Percentiles rank a stretch among this genome's conserved stretches.
Conservation (phyloP, 2,329 filamentous ascomycete genomes). For the Clarireedia homoeocarpa region DNA sequence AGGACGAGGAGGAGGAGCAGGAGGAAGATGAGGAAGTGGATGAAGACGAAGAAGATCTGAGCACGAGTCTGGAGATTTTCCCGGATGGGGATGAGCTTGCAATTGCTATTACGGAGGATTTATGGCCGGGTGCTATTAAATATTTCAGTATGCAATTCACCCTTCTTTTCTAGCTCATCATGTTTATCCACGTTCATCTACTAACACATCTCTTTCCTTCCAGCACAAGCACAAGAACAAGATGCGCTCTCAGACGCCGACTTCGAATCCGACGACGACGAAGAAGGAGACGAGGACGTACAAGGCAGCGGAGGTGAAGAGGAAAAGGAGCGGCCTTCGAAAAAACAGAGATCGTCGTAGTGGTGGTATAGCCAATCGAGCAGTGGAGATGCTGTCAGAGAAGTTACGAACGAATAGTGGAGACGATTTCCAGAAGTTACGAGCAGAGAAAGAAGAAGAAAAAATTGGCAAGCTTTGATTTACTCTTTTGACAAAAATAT, state of each 20-base stretch:
- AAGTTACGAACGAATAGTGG: too few species aligned
- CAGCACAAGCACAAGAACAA: constrained; percentile 63
- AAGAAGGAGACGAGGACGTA: constrained; percentile 32
- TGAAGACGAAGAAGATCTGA: constrained; percentile 48
- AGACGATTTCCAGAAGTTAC: too few species aligned
- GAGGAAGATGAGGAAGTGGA: constrained; percentile 42
- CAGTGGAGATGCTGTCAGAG: too few species aligned
- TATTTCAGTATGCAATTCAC: constrained; percentile 66
- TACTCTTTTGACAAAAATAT: too few species aligned
- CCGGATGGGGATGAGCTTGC: constrained; percentile 80
- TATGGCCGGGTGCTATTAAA: constrained; percentile 82
- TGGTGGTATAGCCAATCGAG: too few species aligned
- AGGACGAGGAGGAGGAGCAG: constrained; percentile 28
- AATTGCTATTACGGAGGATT: constrained; percentile 71
- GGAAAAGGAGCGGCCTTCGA: not conserved
- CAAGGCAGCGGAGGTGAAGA: not conserved
- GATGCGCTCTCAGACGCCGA: constrained; percentile 61
- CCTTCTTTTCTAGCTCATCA: not conserved
- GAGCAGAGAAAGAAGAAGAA: too few species aligned
- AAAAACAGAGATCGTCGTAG: not conserved
- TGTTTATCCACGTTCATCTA: not conserved
- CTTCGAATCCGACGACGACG: constrained; percentile 57
- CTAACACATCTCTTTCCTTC: constrained; percentile 31
- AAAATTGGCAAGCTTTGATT: too few species aligned
- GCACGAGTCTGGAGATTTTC: constrained; percentile 73